Percentiles rank a stretch among this genome's conserved stretches.
phyloP scores from a whole-genome alignment of 2,329 filamentous ascomycete species.

The Fonsecaea pedrosoi region DNA sequence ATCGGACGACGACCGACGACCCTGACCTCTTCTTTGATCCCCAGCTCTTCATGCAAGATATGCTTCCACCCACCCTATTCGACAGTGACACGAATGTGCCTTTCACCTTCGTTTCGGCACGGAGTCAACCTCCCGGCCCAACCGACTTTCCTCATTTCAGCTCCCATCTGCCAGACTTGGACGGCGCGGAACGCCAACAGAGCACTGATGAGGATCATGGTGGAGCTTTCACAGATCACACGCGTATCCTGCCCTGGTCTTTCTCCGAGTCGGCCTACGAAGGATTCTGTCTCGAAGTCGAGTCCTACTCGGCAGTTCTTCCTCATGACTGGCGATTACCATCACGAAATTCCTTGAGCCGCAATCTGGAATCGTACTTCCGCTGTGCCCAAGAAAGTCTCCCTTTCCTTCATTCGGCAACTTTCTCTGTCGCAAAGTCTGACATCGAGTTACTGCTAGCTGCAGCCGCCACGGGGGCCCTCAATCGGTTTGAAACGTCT shows the following conservation, averaged over 20 bases:
- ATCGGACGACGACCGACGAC: background rate
- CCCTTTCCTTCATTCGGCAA: slow-evolving; percentile 71
- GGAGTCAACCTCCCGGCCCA: background rate
- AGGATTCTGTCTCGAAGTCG: slow-evolving; percentile 14
- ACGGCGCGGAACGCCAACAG: background rate
- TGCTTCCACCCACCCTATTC: slow-evolving; percentile 62
- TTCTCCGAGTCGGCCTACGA: slow-evolving; percentile 21
- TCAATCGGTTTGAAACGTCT: slow-evolving; percentile 57
- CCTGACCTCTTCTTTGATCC: slow-evolving; percentile 23
- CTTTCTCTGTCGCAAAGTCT: slow-evolving; percentile 67
- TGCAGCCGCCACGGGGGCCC: slow-evolving; percentile 65
- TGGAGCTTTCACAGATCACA: background rate
- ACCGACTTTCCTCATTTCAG: slow-evolving; percentile 22
- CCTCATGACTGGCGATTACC: slow-evolving; percentile 66
- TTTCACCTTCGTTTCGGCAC: slow-evolving; percentile 54
- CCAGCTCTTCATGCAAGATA: slow-evolving; percentile 54
- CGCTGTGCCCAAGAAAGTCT: slow-evolving; percentile 68
- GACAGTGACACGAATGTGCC: slow-evolving; percentile 61
- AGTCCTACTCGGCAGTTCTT: slow-evolving; percentile 8
- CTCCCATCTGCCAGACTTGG: slow-evolving; percentile 17
- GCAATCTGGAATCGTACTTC: slow-evolving; percentile 74
- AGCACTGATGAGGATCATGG: slow-evolving; percentile 19
- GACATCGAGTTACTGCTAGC: slow-evolving; percentile 72
- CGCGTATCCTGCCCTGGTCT: slow-evolving; percentile 16
- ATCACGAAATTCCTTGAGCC: slow-evolving; percentile 70